Conservation (phyloP, 2,329 filamentous ascomycete genomes). For the Hymenoscyphus albidus region DNA sequence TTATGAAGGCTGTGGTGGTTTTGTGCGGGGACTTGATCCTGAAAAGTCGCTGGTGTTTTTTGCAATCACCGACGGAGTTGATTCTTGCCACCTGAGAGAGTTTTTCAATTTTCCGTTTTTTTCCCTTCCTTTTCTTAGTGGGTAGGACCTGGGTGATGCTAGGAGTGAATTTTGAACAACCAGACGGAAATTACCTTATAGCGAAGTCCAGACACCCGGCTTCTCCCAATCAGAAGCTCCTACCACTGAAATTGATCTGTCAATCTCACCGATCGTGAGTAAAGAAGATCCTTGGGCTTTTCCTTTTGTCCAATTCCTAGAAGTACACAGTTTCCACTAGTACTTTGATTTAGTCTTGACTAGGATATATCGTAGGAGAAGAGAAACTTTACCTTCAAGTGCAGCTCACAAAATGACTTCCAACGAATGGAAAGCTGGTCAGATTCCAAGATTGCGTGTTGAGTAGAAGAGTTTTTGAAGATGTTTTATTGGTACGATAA, state of each 20-base stretch:
- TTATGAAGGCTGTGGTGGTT: too few relatives aligned
- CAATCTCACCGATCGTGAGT: too few relatives aligned
- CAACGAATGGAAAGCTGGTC: not conserved
- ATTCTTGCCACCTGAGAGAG: not conserved
- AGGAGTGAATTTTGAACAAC: not conserved
- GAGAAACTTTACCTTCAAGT: not conserved
- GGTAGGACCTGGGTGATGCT: not conserved
- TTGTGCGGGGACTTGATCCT: too few relatives aligned
- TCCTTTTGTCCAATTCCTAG: too few relatives aligned
- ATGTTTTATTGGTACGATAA: too few relatives aligned
- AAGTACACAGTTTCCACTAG: too few relatives aligned
- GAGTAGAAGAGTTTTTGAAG: not conserved
- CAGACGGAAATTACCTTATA: not conserved
- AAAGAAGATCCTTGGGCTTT: too few relatives aligned
- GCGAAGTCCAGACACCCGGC: not conserved
- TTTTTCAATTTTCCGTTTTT: too few relatives aligned
- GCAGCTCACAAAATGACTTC: not conserved
- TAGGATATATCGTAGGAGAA: too few relatives aligned
- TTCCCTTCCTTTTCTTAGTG: not conserved
- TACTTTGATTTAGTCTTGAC: too few relatives aligned
- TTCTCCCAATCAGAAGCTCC: too few relatives aligned
- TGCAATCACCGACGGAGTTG: not conserved
- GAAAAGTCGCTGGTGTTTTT: not conserved
- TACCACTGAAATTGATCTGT: too few relatives aligned
- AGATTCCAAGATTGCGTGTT: not conserved